Base-by-base conservation (phyloP, 768 basidiomycete species). In the Auricularia sp. region DNA sequence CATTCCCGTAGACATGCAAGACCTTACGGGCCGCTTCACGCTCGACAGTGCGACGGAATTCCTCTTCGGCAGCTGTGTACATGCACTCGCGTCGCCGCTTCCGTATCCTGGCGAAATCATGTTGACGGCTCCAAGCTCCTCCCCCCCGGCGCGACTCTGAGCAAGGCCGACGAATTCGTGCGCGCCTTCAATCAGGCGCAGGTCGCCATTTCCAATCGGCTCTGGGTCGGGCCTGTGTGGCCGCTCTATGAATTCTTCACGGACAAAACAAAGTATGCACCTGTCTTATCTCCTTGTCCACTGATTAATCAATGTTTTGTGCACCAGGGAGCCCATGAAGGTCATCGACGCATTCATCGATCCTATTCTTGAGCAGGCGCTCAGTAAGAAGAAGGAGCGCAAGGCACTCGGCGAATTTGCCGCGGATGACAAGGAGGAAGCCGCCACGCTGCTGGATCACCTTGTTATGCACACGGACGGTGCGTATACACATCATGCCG, bases 1-100 rank as follows among this genome's bases (percentile, higher is more conserved):
- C 0, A 74, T 77, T 61, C 74, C 85, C 2, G 77, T 85, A n/a
- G 83, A 87, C 67, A 79, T 86, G 64, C 85, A 85, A 71, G 85
- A 86, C 68, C 73, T 84, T 3, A 81, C 85, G 70, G 80, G 78
- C 2, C 79, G 85, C 2, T 87, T 87, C 70, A 86, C 86, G 0
- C 79, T 88, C 29, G 87, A 88, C 73, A 79, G 84, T 2, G 85
- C 85, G 1, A 82, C 84, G 0, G 84, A 86, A 64, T 87, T 87
- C 69, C 78, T 88, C 42, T 87, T 87, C 63, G 86, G 86, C 2
- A 75, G 75, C 61, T 82, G 81, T 67, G 82, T 86, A 2, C 73
- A 86, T 64, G 80, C 77, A 64, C 80, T 87, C 36, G 72, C 76
- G 3, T 78, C 79, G 2, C 77, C 76, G 14, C 74, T 87, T 14